phyloP scores from a whole-genome alignment of 2,329 filamentous ascomycete species.

The Ophiostoma piceae region DNA sequence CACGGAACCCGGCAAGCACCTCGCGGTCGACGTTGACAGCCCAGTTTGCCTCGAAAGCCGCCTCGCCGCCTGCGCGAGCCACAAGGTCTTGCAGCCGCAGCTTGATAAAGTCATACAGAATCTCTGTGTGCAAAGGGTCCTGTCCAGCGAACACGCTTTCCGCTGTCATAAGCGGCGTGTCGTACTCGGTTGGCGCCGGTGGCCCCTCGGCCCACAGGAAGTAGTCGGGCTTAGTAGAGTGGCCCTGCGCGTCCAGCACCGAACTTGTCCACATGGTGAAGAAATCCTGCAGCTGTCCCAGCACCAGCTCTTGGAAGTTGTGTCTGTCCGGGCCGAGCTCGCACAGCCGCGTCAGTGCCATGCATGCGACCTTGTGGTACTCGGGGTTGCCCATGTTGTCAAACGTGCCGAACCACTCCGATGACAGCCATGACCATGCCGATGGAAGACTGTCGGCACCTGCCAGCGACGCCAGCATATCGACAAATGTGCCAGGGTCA shows the following conservation, averaged over 20 bases:
- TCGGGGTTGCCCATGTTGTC: conserved; percentile 61
- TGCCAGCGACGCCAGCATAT: conserved; percentile 45
- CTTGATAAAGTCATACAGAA: conserved; percentile 59
- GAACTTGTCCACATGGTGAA: conserved; percentile 71
- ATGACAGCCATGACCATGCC: conserved; percentile 55
- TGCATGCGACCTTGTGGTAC: conserved; percentile 64
- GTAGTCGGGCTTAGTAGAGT: conserved; percentile 47
- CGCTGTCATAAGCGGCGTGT: conserved; percentile 51
- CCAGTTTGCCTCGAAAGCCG: conserved; percentile 63
- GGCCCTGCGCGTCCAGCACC: conserved; percentile 58
- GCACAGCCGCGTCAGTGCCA: conserved; percentile 66
- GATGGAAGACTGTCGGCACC: conserved; percentile 28
- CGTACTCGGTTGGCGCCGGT: conserved; percentile 43
- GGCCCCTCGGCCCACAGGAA: conserved; percentile 43
- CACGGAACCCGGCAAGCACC: conserved; percentile 59
- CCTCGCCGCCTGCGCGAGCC: conserved; percentile 56
- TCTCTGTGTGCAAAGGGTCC: conserved; percentile 64
- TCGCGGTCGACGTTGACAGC: conserved; percentile 69
- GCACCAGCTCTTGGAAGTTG: conserved; percentile 46
- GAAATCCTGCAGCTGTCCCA: conserved; percentile 63
- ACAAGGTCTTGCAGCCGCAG: conserved; percentile 57
- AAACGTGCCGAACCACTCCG: conserved; percentile 64
- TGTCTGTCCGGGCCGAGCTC: conserved; percentile 44
- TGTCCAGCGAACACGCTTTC: conserved; percentile 49
- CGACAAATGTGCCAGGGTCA: conserved; percentile 63